phyloP scores from a whole-genome alignment of 768 basidiomycete genomes.

The Cystobasidium tubakii region DNA sequence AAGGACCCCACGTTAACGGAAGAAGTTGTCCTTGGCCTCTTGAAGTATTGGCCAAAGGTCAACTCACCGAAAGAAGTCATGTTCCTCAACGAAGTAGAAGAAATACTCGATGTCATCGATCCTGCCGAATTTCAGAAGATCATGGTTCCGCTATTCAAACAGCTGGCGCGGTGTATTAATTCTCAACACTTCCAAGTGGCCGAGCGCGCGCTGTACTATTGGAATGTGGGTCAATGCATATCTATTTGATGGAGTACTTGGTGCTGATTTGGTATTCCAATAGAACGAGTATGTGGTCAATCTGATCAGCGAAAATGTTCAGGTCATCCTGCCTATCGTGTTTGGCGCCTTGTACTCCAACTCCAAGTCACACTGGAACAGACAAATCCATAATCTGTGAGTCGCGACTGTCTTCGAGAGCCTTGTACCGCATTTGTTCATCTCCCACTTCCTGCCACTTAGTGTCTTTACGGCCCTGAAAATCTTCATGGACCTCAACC shows the following conservation, averaged over 20 bases:
- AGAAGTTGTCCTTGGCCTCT: conserved; percentile 91
- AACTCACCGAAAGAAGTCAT: conserved; percentile 99
- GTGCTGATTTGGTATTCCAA: no score
- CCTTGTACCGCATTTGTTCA: no score
- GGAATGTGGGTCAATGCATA: conserved; percentile 58
- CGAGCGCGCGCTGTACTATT: conserved; percentile 90
- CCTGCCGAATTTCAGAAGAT: conserved; percentile 94
- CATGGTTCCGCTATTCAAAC: conserved; percentile 82
- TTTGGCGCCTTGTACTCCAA: conserved; percentile 94
- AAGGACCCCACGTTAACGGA: conserved; percentile 88
- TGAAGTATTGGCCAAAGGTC: conserved; percentile 98
- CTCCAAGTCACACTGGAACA: conserved; percentile 96
- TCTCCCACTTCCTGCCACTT: background rate
- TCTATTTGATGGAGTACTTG: no score
- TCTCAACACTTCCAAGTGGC: conserved; percentile 94
- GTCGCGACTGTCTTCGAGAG: conserved; percentile 8
- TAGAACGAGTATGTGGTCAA: conserved; percentile 98
- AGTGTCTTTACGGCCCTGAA: conserved; percentile 99
- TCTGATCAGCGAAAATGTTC: conserved; percentile 93
- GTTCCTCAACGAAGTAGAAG: conserved; percentile 98
- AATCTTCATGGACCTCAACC: conserved; percentile 98
- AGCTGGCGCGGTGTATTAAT: conserved; percentile 93
- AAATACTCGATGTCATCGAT: conserved; percentile 96
- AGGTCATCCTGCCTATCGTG: conserved; percentile 82
- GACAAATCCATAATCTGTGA: conserved; percentile 57